These are phyloP conservation scores for Albifimbria verrucaria DNA, from an alignment of 2,329 filamentous ascomycete genomes.

Conservation along the genomic window DNA sequence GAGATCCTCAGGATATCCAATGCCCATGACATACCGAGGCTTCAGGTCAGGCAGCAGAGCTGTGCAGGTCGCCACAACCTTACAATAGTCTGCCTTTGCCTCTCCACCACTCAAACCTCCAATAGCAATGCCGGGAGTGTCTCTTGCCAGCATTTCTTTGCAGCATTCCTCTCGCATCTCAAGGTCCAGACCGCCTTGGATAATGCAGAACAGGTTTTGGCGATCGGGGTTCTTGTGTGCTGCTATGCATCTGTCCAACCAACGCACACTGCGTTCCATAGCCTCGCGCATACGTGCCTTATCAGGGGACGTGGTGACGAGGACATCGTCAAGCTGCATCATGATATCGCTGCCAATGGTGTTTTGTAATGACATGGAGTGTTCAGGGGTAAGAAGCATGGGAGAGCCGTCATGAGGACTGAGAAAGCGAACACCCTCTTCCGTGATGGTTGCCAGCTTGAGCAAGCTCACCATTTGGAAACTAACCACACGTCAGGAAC, in stretches of 20 bases:
- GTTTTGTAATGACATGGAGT: constrained; percentile 94
- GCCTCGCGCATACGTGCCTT: constrained; percentile 83
- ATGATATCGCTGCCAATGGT: constrained; percentile 98
- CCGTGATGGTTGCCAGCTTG: constrained; percentile 88
- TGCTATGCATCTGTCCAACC: constrained; percentile 92
- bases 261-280: constrained; percentile 90
- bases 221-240: constrained; percentile 78
- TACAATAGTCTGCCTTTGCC: constrained; percentile 88
- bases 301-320: constrained; percentile 93
- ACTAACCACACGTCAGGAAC: constrained; percentile 43
- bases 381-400: constrained; percentile 96
- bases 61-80: constrained; percentile 85
- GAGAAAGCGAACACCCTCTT: constrained; percentile 93
- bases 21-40: constrained; percentile 98
- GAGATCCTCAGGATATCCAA: constrained; percentile 94
- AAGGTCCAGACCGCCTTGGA: constrained; percentile 90
- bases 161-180: constrained; percentile 83
- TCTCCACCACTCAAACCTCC: constrained; percentile 93
- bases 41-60: constrained; percentile 81
- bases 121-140: constrained; percentile 95
- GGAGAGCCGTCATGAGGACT: constrained; percentile 92
- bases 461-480: constrained; percentile 99
- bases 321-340: constrained; percentile 98
- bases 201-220: constrained; percentile 98
- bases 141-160: constrained; percentile 78